Evolutionary conservation across 768 basidiomycete species (phyloP).

Genomic region (Lactarius vividus): DNA sequence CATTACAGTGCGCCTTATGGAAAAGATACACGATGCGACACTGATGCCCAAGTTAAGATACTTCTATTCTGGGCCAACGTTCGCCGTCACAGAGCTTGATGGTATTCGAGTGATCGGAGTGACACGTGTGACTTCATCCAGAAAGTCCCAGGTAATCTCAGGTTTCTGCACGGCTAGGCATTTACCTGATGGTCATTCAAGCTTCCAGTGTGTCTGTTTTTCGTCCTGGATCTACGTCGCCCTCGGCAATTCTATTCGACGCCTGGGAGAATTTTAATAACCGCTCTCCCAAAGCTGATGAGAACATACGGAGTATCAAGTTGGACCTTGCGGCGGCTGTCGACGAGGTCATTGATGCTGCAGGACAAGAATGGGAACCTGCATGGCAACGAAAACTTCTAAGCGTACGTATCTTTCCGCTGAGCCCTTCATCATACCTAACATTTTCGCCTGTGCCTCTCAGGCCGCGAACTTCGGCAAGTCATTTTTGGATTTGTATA

Average conservation of each 20-base stretch:
- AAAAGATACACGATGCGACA: background rate
- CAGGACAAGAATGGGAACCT: constrained; percentile 88
- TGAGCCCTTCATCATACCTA: background rate
- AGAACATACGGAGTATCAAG: constrained; percentile 83
- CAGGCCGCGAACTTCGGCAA: constrained; percentile 97
- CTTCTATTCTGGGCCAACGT: constrained; percentile 69
- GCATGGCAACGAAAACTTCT: constrained; percentile 86
- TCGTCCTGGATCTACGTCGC: constrained; percentile 87
- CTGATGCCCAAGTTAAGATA: constrained; percentile 44
- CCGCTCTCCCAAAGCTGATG: constrained; percentile 89
- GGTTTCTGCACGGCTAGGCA: background rate
- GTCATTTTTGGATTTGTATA: constrained; percentile 88
- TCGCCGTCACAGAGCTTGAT: constrained; percentile 84
- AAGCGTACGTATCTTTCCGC: constrained; percentile 49
- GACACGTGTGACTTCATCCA: constrained; percentile 86
- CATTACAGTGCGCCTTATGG: constrained; percentile 61
- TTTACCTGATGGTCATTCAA: constrained; percentile 33
- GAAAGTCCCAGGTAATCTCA: constrained; percentile 75
- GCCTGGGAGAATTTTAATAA: constrained; percentile 86
- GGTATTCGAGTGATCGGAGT: constrained; percentile 82
- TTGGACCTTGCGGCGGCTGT: constrained; percentile 85
- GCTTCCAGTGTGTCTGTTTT: constrained; percentile 82
- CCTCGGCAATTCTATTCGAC: constrained; percentile 88
- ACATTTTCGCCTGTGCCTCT: background rate
- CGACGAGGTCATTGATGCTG: constrained; percentile 91